Base-by-base conservation (phyloP, 495 filamentous ascomycete genomes). In the Acidomyces sp. region DNA sequence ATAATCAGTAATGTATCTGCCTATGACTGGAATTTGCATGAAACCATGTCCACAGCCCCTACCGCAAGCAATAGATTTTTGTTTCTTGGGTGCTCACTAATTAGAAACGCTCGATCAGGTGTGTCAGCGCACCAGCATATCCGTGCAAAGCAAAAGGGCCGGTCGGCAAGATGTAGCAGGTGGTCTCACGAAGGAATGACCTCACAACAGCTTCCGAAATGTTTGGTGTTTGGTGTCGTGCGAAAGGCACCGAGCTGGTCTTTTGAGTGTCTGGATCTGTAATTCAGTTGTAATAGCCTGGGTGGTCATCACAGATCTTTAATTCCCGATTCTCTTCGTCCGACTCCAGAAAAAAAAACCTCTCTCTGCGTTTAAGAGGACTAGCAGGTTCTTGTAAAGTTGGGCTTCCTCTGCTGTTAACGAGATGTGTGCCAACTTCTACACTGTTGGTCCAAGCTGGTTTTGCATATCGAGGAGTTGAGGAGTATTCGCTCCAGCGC, bases 291-390 rank as follows among this genome's bases (percentile, higher is more conserved):
- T 57, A 63, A 44, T 74, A 74, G 10, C 70, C 70, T 1, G 68
- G 68, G 31, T 72, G 69, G 41, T 74, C 69, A 41, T 72, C 70
- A 49, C 67, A 70, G 36, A 74, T 64, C 51, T 74, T 74, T 1
- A 74, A 52, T 44, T 72, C 63, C 11, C 62, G 53, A 0, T 62
- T 67, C 17, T 68, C 67, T 20, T 56, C 60, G 41, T 69, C 65
- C 2, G 70, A 68, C 39, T 72, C 69, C n/a, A n/a, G 58, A 74
- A 71, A 49, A 74, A 72, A 49, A 72, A 74, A 0, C 69, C 70
- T 35, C 60, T 60, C 13, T 65, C 62, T 39, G 66, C 58, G 30
- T 70, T 70, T 45, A 67, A 72, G 5, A 72, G 49, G 0, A 74
- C 68, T 0, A 69, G 68, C 0, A 72, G 56, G 18, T 69, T 55